Evolutionary conservation across 805 yeast genomes (phyloP).

Genomic region (Saturnispora gosingensis): DNA sequence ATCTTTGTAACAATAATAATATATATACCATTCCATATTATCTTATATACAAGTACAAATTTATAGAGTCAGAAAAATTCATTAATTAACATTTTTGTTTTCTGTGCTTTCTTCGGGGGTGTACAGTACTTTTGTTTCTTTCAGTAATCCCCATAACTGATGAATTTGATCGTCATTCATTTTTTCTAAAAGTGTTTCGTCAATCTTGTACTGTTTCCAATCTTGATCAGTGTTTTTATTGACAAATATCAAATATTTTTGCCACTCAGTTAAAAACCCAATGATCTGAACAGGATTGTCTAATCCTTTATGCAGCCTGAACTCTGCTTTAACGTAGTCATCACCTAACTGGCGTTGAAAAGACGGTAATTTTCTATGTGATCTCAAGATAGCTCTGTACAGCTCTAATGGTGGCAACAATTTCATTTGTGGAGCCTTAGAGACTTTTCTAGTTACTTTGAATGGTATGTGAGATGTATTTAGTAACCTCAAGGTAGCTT

Average conservation of each 20-base stretch:
- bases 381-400: constrained; percentile 72
- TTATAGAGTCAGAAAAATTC: background rate
- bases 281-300: constrained; percentile 92
- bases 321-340: constrained; percentile 80
- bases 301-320: constrained; percentile 67
- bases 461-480: constrained; percentile 8
- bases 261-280: constrained; percentile 94
- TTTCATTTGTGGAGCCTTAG: constrained; percentile 13
- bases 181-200: constrained; percentile 58
- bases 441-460: constrained; percentile 24
- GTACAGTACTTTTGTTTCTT: constrained; percentile 41
- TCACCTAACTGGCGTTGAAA: constrained; percentile 79
- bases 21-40: background rate
- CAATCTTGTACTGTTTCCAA: constrained; percentile 59
- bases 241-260: constrained; percentile 59
- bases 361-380: constrained; percentile 61
- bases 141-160: constrained; percentile 74
- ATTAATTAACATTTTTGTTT: background rate
- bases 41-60: background rate
- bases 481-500: background rate
- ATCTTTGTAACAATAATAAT: background rate
- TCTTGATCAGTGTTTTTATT: constrained; percentile 37
- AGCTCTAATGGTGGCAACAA: constrained; percentile 75
- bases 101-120: constrained; percentile 8
- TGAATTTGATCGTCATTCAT: constrained; percentile 87